Conservation (phyloP, 2,329 filamentous ascomycete genomes). For the Westerdykella sp. region DNA sequence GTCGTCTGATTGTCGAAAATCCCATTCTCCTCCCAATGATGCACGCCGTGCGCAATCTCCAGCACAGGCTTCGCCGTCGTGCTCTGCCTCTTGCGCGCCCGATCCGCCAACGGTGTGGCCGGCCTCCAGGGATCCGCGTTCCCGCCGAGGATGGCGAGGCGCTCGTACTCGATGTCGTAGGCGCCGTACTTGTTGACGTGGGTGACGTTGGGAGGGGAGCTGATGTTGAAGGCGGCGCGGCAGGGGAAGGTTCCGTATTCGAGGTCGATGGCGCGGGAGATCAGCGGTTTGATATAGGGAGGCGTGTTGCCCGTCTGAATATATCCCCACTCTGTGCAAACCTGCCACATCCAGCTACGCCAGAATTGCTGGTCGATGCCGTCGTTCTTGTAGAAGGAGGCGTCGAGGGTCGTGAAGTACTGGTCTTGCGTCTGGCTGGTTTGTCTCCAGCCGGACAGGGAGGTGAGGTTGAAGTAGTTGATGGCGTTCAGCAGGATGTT, state of each 20-base stretch:
- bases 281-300: constrained; percentile 55
- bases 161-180: constrained; percentile 64
- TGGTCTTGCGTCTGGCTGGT: constrained; percentile 40
- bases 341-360: constrained; percentile 54
- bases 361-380: constrained; percentile 33
- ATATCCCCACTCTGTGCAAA: constrained; percentile 60
- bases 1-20: constrained; percentile 59
- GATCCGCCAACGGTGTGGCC: constrained; percentile 64
- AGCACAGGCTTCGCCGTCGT: constrained; percentile 63
- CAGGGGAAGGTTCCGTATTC: constrained; percentile 60
- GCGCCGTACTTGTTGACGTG: constrained; percentile 72
- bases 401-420: constrained; percentile 49
- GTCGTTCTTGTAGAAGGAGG: constrained; percentile 42
- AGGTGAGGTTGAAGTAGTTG: constrained; percentile 47
- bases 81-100: constrained; percentile 50
- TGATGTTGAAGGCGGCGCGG: constrained; percentile 63
- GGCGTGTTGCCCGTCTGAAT: constrained; percentile 69
- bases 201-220: constrained; percentile 54
- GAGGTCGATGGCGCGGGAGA: constrained; percentile 64
- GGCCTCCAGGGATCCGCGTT: constrained; percentile 74
- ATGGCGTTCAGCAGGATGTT: constrained; percentile 53
- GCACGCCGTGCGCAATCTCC: constrained; percentile 67
- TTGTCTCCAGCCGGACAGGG: constrained; percentile 36
- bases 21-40: constrained; percentile 75
- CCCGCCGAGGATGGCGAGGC: constrained; percentile 72